phyloP scores from a whole-genome alignment of 768 basidiomycete species.

The Coprinopsis sp. region DNA sequence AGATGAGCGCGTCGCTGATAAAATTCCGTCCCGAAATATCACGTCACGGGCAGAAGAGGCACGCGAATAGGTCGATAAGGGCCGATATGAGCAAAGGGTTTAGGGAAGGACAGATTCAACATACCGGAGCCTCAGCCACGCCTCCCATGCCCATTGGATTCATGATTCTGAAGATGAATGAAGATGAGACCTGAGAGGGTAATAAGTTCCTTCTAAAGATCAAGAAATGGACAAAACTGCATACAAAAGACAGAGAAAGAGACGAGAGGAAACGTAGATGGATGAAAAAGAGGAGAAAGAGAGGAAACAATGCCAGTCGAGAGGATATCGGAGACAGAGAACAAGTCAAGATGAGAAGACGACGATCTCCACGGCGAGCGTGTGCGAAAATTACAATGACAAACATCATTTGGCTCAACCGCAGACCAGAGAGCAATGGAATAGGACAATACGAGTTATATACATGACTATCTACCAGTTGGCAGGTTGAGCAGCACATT shows the following conservation, averaged over 20 bases:
- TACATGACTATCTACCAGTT: conserved; percentile 39
- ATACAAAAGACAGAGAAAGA: conserved; percentile 51
- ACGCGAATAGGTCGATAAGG: conserved; percentile 18
- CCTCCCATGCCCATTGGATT: conserved; percentile 71
- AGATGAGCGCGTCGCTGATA: conserved; percentile 87
- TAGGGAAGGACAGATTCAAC: conserved; percentile 35
- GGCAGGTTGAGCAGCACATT: conserved; percentile 84
- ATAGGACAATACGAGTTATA: conserved; percentile 7
- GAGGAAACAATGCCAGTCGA: conserved; percentile 46
- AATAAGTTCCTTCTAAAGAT: conserved; percentile 6
- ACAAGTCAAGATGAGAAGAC: no score
- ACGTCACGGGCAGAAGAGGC: conserved; percentile 15
- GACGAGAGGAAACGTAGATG: conserved; percentile 44
- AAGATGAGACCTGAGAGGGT: conserved; percentile 44
- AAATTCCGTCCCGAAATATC: conserved; percentile 14
- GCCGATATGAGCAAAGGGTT: conserved; percentile 17
- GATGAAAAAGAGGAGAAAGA: conserved; percentile 43
- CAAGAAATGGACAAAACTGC: conserved; percentile 21
- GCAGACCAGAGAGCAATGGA: no score
- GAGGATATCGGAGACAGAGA: conserved; percentile 33
- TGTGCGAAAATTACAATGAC: conserved; percentile 19
- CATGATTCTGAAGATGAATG: conserved; percentile 60
- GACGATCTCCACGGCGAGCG: no score
- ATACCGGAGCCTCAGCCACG: conserved; percentile 74
- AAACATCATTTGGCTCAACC: no score